Base-by-base conservation (phyloP, 768 basidiomycete species). In the Leccinellum albellum region DNA sequence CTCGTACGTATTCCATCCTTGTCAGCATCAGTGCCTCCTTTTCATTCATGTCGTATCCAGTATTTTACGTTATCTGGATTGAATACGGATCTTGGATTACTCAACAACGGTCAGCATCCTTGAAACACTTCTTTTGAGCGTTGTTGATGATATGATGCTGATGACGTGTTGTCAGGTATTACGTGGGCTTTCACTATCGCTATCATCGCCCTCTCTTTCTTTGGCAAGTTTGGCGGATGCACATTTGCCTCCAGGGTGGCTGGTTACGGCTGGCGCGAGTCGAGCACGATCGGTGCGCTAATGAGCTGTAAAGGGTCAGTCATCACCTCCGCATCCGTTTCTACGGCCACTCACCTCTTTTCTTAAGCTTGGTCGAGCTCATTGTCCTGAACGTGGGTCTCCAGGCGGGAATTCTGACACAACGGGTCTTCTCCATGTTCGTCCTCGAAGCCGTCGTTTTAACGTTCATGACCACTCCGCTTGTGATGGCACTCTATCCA, bases 361-460 rank as follows among this genome's bases (percentile, higher is more conserved):
- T 51, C 17, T 33, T 10, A 40, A 91, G 89, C 23, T 79, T 97
- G 5, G 89, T 98, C 10, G 95, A 97, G 67, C 78, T 98, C 17
- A 97, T 98, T 64, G 95, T 98, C 4, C 85, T 98, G 60, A 99
- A 98, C 64, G 91, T 98, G 60, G 95, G 96, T 3, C 77, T 96
- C 2, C 76, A 80, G 3, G 93, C 91, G 3, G 83, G 84, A 0
- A 94, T 96, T 51, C 77, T 98, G 23, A 80, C 85, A 1, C 78
- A 65, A 56, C 81, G 80, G 24, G 89, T 97, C 7, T 95, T 98
- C 73, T 90, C 92, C 1, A 98, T 97, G 93, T 95, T 98, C 65
- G 93, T 98, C 40, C 77, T 98, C 20, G 88, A 90, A 66, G 88
- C 91, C 0, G 74, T 94, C 37, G 70, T 86, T 7, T 76, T 97